A percentile compares a stretch with the other conserved stretches of the same genome.
Evolutionary conservation across 306 rosid genomes (phyloP).

Genomic region (Abrus pulchellus): DNA sequence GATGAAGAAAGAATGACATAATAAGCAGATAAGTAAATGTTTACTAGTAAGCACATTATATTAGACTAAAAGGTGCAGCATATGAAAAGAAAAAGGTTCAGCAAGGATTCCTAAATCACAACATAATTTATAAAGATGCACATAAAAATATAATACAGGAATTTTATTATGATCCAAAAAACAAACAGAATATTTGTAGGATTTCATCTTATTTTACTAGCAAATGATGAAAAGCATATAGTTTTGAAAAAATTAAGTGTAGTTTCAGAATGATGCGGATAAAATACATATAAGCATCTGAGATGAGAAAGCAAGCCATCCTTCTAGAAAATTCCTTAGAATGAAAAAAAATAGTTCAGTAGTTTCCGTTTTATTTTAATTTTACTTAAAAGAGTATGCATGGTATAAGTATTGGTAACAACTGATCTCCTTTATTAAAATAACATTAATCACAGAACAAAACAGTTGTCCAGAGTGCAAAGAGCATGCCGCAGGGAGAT

Average conservation of each 20-base stretch:
- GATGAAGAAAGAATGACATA: conserved; percentile 9
- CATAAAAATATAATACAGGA: conserved; percentile 6
- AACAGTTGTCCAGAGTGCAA: conserved; percentile 1
- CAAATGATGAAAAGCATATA: conserved; percentile 12
- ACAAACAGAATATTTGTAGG: neutral
- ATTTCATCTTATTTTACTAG: conserved; percentile 15
- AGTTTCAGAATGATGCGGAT: conserved; percentile 11
- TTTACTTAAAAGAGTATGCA: conserved; percentile 6
- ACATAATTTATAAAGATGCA: conserved; percentile 35
- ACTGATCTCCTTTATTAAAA: conserved; percentile 22
- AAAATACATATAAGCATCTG: conserved; percentile 26
- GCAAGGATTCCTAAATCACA: conserved; percentile 20
- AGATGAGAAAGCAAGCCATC: conserved; percentile 14
- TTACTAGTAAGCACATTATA: neutral
- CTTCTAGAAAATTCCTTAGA: neutral
- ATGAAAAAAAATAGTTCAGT: conserved; percentile 15
- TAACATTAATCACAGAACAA: conserved; percentile 18
- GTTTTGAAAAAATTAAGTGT: neutral
- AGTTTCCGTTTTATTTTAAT: neutral
- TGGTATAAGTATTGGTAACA: neutral
- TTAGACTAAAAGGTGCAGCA: conserved; percentile 30
- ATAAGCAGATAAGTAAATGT: conserved; percentile 36
- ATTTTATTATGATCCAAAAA: neutral
- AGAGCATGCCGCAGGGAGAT: conserved; percentile 19
- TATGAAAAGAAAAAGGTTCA: conserved; percentile 15